Base-by-base conservation (phyloP, 495 filamentous ascomycete species). In the Penicillium steckii region DNA sequence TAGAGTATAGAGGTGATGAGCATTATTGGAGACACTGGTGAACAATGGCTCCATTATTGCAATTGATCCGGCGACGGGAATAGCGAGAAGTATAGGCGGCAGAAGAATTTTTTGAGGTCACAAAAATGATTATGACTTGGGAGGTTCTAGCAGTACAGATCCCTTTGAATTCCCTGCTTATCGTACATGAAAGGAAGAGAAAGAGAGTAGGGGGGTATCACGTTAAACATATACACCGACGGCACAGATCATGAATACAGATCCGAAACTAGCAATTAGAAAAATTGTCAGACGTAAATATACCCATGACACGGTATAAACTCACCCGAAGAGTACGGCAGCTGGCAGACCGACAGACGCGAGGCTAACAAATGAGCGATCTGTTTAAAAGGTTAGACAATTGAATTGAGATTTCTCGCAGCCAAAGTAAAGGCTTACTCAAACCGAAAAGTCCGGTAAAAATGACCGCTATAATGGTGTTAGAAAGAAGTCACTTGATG, bases 191-290 rank as follows among this genome's bases (percentile, higher is more conserved):
- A 63, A 52, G 59, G 49, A 46, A 57, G 44, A 50, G 52, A 61
- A 46, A 53, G 76, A 55, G 40, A 50, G 52, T 59, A 44, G 30
- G 51, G 76, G 73, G 72, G 52, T 71, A 73, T 74, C 66, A 33
- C 49, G 26, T 77, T 85, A 98, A 72, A 98, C 94, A 85, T 98
- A 98, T 65, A 98, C 95, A 64, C 94, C 94, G 67, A 91, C 94
- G 19, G 91, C 94, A 72, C 94, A 98, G 67, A 98, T 97, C 85
- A 96, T 93, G 78, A 90, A 95, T 18, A 97, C 91, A 40, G 93
- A 88, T 55, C 95, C 94, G 68, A 97, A 91, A 35, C 94, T 98
- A 65, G 4, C 52, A 26, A 64, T 41, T 1, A 5, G 9, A 23
- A 41, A 4, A 21, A 41, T 21, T n/a, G 13, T 41, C 21, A 42